phyloP scores from a whole-genome alignment of 2,329 filamentous ascomycete species.

The Plectosphaerella cucumerina region DNA sequence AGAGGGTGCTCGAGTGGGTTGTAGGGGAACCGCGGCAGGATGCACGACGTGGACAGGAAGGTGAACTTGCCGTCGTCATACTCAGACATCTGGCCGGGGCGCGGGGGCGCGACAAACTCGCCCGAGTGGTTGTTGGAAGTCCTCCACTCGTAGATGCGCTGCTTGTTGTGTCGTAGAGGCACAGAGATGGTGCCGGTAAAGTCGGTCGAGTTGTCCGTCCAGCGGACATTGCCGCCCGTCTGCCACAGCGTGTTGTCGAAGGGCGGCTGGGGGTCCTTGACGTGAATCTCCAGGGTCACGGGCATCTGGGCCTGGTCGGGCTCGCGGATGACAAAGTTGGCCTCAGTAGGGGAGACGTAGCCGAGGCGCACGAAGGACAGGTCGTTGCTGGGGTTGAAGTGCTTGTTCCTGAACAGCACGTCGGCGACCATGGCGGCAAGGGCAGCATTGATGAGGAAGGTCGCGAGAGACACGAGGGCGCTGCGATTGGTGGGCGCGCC shows the following conservation, averaged over 20 bases:
- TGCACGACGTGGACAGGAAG: conserved; percentile 89
- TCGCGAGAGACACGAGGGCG: conserved; percentile 59
- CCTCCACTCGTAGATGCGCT: conserved; percentile 76
- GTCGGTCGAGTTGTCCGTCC: conserved; percentile 73
- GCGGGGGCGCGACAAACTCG: conserved; percentile 74
- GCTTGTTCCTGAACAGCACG: conserved; percentile 68
- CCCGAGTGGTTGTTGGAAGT: conserved; percentile 86
- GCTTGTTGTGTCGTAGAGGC: conserved; percentile 57
- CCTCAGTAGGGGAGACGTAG: conserved; percentile 76
- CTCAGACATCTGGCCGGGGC: conserved; percentile 57
- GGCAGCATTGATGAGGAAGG: conserved; percentile 67
- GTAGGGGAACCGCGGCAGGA: conserved; percentile 89
- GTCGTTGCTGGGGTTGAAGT: conserved; percentile 67
- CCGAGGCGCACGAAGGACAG: conserved; percentile 84
- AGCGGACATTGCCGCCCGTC: conserved; percentile 57
- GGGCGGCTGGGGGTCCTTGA: conserved; percentile 45
- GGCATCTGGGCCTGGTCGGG: conserved; percentile 73
- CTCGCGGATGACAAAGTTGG: conserved; percentile 80
- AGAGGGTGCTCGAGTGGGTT: conserved; percentile 78
- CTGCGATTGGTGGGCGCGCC: conserved; percentile 74
- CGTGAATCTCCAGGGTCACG: conserved; percentile 63
- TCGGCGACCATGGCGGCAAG: conserved; percentile 70
- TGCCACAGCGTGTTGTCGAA: conserved; percentile 63
- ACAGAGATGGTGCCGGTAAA: conserved; percentile 72
- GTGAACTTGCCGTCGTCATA: conserved; percentile 70